Percentiles rank a stretch among this genome's conserved stretches.
These are phyloP conservation scores for Monilinia laxa DNA, from an alignment of 2,329 filamentous ascomycete species.

Conservation along the genomic window DNA sequence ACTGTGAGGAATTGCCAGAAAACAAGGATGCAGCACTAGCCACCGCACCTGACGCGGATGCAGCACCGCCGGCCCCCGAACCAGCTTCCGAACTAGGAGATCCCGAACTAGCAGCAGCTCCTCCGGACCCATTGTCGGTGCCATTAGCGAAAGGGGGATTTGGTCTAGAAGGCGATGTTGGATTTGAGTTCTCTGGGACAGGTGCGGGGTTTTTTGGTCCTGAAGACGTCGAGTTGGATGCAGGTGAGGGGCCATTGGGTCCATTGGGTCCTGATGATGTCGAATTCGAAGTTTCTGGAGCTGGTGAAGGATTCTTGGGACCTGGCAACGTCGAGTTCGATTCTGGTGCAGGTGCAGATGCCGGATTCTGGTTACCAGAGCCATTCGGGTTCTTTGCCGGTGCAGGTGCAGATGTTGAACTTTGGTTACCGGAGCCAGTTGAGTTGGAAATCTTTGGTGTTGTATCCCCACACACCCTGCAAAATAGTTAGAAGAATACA, in stretches of 20 bases:
- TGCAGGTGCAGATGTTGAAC: neutral
- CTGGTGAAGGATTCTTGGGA: neutral
- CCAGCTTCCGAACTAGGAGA: neutral
- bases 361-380: neutral
- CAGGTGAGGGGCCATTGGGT: neutral
- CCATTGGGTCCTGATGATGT: neutral
- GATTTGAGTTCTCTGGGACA: conserved; percentile 1
- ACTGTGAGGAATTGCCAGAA: conserved; percentile 16
- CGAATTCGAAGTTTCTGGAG: neutral
- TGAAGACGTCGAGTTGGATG: neutral
- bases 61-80: neutral
- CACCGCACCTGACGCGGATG: conserved; percentile 17
- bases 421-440: conserved; percentile 4
- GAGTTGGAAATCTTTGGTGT: conserved; percentile 2
- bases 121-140: neutral
- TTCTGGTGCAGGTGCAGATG: neutral
- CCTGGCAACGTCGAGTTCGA: conserved; percentile 3
- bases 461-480: conserved; percentile 5
- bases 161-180: conserved; percentile 12
- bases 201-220: conserved; percentile 4
- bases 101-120: neutral
- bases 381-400: too few relatives aligned
- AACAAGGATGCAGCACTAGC: conserved; percentile 19
- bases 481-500: conserved; percentile 3
- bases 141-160: conserved; percentile 17